A percentile compares a stretch with the other conserved stretches of the same genome.
Evolutionary conservation across 345 rosid genomes (phyloP).

Genomic region (Corchorus capsularis): DNA sequence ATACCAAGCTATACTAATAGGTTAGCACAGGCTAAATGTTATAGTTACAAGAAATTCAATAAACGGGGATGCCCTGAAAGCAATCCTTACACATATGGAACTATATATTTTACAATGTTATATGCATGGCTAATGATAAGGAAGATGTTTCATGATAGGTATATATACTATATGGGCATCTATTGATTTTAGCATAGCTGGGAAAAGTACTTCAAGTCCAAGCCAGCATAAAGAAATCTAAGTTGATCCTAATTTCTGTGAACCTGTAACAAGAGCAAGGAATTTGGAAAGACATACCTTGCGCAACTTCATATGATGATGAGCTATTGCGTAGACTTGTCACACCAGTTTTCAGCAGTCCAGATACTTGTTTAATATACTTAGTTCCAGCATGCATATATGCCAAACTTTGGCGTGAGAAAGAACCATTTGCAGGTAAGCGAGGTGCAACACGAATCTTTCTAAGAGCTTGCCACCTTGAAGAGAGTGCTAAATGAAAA

Average conservation of each 20-base stretch:
- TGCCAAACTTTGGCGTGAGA: conserved; percentile 87
- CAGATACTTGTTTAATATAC: conserved; percentile 91
- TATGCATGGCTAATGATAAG: neutral
- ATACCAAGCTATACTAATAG: conserved; percentile 1
- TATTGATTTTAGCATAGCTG: neutral
- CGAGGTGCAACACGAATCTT: conserved; percentile 59
- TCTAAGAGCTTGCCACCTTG: conserved; percentile 76
- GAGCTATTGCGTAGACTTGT: conserved; percentile 91
- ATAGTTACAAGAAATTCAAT: conserved; percentile 4
- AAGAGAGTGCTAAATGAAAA: conserved; percentile 55
- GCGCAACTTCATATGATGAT: conserved; percentile 80
- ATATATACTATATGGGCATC: neutral
- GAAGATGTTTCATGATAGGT: too few relatives aligned
- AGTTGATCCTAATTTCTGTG: too few relatives aligned
- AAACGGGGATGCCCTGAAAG: neutral
- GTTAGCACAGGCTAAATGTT: neutral
- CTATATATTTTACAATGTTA: neutral
- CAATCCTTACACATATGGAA: conserved; percentile 6
- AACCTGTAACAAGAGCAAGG: too few relatives aligned
- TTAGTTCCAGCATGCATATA: conserved; percentile 92
- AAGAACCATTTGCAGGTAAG: conserved; percentile 65
- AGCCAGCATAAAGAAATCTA: too few relatives aligned
- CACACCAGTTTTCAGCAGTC: conserved; percentile 87
- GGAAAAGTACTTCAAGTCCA: neutral
- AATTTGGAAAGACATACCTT: conserved; percentile 54